Evolutionary conservation across 345 rosid species (phyloP), one percentile per base, ranked within the genome.

Genomic region (Populus ilicifolia): DNA sequence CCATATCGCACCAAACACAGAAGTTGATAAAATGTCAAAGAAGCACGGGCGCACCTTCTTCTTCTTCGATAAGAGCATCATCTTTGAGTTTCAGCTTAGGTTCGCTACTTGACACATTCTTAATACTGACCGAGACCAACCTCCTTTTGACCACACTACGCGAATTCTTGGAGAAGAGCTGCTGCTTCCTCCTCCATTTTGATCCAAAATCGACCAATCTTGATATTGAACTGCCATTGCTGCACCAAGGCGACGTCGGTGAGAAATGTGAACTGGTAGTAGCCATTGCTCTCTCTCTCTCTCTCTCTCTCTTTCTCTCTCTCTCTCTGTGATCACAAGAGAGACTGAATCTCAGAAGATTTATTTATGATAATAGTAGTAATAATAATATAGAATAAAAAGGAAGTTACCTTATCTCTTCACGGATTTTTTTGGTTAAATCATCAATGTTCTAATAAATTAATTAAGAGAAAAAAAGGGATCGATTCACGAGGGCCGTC

Each of bases 61-160:
- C 56, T 33, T n/a, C 39, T n/a, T 36, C 29, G 71, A 71, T 18
- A 56, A 41, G 35, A 3, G 46, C 36, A 59, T 56, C 35, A 59
- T 68, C 78, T 36, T 56, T 67, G 50, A 44, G 18, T 59, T 36
- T 72, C n/a, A 67, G 67, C 71, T 68, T 67, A 3, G 71, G 68
- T 78, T 77, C 80, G 66, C 74, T 73, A 66, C 74, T 77, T 17
- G 71, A 73, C 41, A 81, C 84, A 52, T 65, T 81, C 75, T 69
- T 74, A 35, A 77, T 27, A 50, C 56, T 50, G 18, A 27, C 81
- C 5, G 23, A 74, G 13, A 81, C 70, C 71, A 64, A 70, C 73
- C 76, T 36, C 71, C 14, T 13, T 33, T 17, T 38, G 6, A 11
- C 30, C 52, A 67, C 61, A 6, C 73, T 54, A 20, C 75, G 67